Conservation (phyloP, 345 rosid species). For the Raphanus raphanistrum region DNA sequence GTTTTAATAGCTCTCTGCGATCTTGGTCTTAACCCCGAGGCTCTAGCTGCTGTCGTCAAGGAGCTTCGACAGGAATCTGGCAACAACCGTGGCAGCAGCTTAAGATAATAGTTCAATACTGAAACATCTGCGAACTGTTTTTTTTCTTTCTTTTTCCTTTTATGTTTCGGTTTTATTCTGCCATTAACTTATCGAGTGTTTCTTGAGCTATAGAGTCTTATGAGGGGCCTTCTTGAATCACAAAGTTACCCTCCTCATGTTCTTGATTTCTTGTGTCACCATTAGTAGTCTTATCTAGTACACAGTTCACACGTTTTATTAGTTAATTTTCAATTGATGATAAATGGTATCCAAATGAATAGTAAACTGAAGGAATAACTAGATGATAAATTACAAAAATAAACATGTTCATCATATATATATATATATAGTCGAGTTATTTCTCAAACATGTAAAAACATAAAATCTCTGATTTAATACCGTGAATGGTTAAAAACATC, state of each 20-base stretch:
- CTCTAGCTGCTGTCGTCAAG: constrained; percentile 44
- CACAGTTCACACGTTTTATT: neutral
- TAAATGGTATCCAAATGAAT: neutral
- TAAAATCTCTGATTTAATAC: neutral
- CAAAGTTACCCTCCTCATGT: too few species aligned
- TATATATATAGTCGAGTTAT: neutral
- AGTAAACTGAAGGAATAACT: neutral
- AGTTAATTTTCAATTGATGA: neutral
- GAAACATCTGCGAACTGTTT: neutral
- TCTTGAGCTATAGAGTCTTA: neutral
- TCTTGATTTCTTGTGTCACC: neutral
- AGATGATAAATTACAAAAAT: neutral
- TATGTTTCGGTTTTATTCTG: neutral
- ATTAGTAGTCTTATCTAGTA: too few species aligned
- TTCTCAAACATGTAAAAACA: neutral
- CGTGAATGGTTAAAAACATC: constrained; percentile 22
- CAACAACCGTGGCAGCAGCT: neutral
- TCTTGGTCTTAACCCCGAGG: constrained; percentile 45
- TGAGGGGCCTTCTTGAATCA: neutral
- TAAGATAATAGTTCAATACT: neutral
- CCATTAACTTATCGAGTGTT: neutral
- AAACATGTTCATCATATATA: neutral
- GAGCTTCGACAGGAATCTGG: constrained; percentile 33
- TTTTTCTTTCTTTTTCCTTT: neutral
- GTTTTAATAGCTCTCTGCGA: constrained; percentile 45